Evolutionary conservation across 106 monocot genomes (phyloP).

Genomic region (Alisma plantagoaquatica): DNA sequence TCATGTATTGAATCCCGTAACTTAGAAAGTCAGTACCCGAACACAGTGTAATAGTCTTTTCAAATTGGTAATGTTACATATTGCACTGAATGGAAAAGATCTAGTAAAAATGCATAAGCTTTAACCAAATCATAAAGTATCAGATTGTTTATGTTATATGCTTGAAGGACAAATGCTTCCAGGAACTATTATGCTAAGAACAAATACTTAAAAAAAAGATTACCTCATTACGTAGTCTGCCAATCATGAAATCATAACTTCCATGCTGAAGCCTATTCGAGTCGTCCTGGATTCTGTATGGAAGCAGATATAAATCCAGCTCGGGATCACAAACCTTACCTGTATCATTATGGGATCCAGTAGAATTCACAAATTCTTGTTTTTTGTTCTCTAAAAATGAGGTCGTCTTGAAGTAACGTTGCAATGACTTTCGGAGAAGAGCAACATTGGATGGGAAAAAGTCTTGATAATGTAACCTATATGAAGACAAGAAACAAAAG

Average conservation of each 20-base stretch:
- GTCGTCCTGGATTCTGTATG: conserved; percentile 13
- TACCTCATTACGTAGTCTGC: conserved; percentile 15
- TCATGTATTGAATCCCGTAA: too few species aligned
- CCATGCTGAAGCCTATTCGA: conserved; percentile 1
- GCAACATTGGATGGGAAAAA: conserved; percentile 36
- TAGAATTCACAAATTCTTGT: conserved; percentile 14
- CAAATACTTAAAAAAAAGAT: too few species aligned
- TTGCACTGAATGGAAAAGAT: too few species aligned
- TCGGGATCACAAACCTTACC: conserved; percentile 6
- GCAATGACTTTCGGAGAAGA: conserved; percentile 40
- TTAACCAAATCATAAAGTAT: too few species aligned
- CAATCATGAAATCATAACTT: conserved; percentile 7
- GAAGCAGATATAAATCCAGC: conserved; percentile 57
- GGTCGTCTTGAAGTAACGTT: conserved; percentile 37
- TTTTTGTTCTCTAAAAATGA: conserved; percentile 27
- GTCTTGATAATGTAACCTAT: conserved; percentile 63
- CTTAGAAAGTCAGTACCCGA: too few species aligned
- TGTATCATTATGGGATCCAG: conserved; percentile 6
- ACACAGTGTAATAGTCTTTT: too few species aligned
- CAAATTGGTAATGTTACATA: too few species aligned
- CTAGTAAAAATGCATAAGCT: too few species aligned
- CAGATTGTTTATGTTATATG: too few species aligned
- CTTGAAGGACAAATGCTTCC: too few species aligned
- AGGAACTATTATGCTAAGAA: too few species aligned
- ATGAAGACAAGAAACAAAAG: not conserved